Percentiles rank a stretch among this genome's conserved stretches.
Evolutionary conservation across 768 basidiomycete genomes (phyloP).

Genomic region (Rubroboletus pulcherrimus): DNA sequence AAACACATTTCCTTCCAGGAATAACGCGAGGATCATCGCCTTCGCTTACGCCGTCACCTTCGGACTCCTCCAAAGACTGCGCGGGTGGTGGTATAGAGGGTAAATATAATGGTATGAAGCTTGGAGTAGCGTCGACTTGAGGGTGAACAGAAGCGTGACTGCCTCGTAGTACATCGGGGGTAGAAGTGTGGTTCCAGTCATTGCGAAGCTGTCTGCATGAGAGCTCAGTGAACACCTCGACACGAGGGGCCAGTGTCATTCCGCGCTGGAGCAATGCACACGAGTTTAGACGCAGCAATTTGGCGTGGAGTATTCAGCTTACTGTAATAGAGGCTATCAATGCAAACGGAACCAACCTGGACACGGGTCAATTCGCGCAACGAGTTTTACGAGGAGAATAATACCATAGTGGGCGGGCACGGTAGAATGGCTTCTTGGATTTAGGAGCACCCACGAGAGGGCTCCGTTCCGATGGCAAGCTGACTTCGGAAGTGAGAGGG

Average conservation of each 20-base stretch:
- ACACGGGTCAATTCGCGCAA: slow-evolving; percentile 4
- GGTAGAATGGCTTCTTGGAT: slow-evolving; percentile 46
- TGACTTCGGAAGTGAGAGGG: slow-evolving; percentile 3
- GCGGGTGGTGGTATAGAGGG: neutral
- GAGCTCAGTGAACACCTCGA: slow-evolving; percentile 76
- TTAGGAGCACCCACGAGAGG: slow-evolving; percentile 29
- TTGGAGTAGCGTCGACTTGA: slow-evolving; percentile 5
- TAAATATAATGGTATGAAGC: slow-evolving; percentile 11
- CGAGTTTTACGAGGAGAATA: neutral
- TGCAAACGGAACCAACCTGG: slow-evolving; percentile 71
- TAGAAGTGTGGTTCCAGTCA: slow-evolving; percentile 37
- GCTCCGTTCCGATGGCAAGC: slow-evolving; percentile 30
- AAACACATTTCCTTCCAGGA: slow-evolving; percentile 38
- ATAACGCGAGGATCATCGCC: slow-evolving; percentile 38
- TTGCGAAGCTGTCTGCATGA: slow-evolving; percentile 60
- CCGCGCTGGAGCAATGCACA: slow-evolving; percentile 52
- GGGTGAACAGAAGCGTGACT: slow-evolving; percentile 1
- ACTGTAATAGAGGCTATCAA: slow-evolving; percentile 66
- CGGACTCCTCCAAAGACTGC: slow-evolving; percentile 12
- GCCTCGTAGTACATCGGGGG: neutral
- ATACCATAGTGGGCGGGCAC: slow-evolving; percentile 47
- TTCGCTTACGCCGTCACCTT: slow-evolving; percentile 30
- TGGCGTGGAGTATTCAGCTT: slow-evolving; percentile 19
- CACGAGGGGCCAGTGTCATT: slow-evolving; percentile 73
- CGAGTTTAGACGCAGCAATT: neutral